phyloP scores from a whole-genome alignment of 768 basidiomycete genomes.

The Tephrocybe rancida region DNA sequence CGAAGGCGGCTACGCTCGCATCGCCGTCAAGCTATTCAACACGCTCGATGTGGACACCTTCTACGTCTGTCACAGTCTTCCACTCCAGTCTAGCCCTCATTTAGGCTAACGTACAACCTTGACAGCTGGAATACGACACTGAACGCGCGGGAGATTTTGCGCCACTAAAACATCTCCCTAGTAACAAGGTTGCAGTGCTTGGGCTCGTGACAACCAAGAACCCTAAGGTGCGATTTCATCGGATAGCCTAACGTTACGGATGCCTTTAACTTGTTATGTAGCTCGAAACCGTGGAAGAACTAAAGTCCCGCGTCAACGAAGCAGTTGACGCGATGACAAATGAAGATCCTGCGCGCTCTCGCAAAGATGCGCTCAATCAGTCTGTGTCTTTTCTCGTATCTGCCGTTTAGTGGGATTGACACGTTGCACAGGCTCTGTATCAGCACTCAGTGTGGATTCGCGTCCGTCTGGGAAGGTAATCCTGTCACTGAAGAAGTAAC shows the following conservation, averaged over 20 bases:
- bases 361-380: conserved; percentile 55
- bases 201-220: conserved; percentile 54
- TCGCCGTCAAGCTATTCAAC: conserved; percentile 58
- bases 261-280: conserved; percentile 17
- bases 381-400: conserved; percentile 25
- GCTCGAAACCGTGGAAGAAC: conserved; percentile 52
- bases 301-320: conserved; percentile 53
- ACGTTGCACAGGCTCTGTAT: conserved; percentile 45
- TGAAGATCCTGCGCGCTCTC: conserved; percentile 45
- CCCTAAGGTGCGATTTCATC: conserved; percentile 33
- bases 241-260: neutral
- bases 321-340: conserved; percentile 52
- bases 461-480: conserved; percentile 60
- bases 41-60: conserved; percentile 59
- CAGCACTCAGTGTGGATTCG: conserved; percentile 68
- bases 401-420: conserved; percentile 3
- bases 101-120: conserved; percentile 11
- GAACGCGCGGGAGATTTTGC: conserved; percentile 61
- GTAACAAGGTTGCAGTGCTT: conserved; percentile 47
- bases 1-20: conserved; percentile 61
- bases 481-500: conserved; percentile 50
- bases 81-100: neutral
- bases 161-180: conserved; percentile 55
- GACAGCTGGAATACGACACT: conserved; percentile 67
- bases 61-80: conserved; percentile 35